These are phyloP conservation scores for Globisporangium lucens DNA, from an alignment of 352 stramenopile species.

Conservation along the genomic window DNA sequence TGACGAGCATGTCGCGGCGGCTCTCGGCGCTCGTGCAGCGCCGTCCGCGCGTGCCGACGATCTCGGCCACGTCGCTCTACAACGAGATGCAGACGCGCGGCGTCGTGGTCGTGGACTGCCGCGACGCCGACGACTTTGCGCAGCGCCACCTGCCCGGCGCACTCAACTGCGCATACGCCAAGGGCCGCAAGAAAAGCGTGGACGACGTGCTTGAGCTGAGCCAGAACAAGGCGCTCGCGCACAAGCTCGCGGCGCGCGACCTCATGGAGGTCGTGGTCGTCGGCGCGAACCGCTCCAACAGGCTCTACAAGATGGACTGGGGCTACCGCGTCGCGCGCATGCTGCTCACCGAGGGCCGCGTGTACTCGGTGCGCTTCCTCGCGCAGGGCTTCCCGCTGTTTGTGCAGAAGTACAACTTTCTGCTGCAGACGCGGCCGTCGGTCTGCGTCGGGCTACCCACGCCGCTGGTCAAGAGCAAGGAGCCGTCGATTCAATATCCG, in stretches of 20 bases:
- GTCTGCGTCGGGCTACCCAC: constrained; percentile 14
- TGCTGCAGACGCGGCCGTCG: constrained; percentile 29
- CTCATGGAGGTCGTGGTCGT: constrained; percentile 75
- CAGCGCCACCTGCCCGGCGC: constrained; percentile 40
- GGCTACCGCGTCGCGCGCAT: constrained; percentile 65
- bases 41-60: constrained; percentile 42
- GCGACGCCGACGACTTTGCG: constrained; percentile 43
- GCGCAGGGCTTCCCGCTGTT: constrained; percentile 63
- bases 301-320: constrained; percentile 66
- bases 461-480: background rate
- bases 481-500: constrained; percentile 42
- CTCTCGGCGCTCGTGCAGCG: constrained; percentile 23
- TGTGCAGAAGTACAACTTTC: constrained; percentile 67
- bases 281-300: constrained; percentile 43
- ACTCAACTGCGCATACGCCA: constrained; percentile 48
- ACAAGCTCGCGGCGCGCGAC: constrained; percentile 52
- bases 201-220: constrained; percentile 47
- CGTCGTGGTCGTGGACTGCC: constrained; percentile 69
- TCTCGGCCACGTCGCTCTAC: constrained; percentile 68
- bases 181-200: constrained; percentile 33
- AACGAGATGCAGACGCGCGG: constrained; percentile 68
- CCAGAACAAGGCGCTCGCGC: constrained; percentile 30
- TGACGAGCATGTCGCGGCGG: constrained; percentile 23
- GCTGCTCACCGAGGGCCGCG: constrained; percentile 56
- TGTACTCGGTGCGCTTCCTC: constrained; percentile 74